Conservation (phyloP, 2,329 filamentous ascomycete genomes). For the Ceratocystis smalleyi region DNA sequence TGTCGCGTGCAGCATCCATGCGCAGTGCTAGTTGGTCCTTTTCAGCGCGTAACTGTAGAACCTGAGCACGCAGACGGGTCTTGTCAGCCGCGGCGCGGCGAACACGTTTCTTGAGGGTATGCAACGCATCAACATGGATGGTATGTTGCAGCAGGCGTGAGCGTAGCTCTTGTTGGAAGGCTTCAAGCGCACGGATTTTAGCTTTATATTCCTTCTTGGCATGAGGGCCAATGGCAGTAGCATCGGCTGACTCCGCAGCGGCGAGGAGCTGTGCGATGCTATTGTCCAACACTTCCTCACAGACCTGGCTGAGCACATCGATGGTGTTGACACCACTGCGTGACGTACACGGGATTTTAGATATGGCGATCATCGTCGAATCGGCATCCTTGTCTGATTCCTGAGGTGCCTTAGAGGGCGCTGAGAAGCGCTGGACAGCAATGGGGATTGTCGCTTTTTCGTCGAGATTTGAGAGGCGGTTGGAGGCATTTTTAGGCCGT, state of each 20-base stretch:
- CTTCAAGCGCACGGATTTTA: slow-evolving; percentile 41
- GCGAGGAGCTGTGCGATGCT: slow-evolving; percentile 35
- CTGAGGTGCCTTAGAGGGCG: slow-evolving; percentile 23
- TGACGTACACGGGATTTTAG: slow-evolving; percentile 39
- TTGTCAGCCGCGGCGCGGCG: slow-evolving; percentile 42
- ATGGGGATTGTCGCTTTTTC: slow-evolving; percentile 31
- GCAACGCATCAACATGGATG: slow-evolving; percentile 43
- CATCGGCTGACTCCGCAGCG: slow-evolving; percentile 24
- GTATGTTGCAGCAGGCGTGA: slow-evolving; percentile 43
- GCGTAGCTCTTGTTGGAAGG: slow-evolving; percentile 42
- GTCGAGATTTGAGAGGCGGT: slow-evolving; percentile 10
- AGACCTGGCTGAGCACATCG: slow-evolving; percentile 47
- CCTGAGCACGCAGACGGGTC: slow-evolving; percentile 40
- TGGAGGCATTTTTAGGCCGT: slow-evolving; percentile 1
- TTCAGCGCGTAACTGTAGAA: slow-evolving; percentile 43
- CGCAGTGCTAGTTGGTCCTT: slow-evolving; percentile 45
- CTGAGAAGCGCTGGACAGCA: slow-evolving; percentile 46
- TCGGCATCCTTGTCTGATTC: slow-evolving; percentile 26
- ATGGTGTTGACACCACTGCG: slow-evolving; percentile 43
- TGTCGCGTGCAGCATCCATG: slow-evolving; percentile 46
- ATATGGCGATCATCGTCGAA: slow-evolving; percentile 31
- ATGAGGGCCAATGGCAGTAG: slow-evolving; percentile 23
- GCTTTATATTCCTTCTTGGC: slow-evolving; percentile 37
- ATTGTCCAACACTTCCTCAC: slow-evolving; percentile 42
- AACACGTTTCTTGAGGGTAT: slow-evolving; percentile 42